Conservation (phyloP, 306 rosid species). For the Vigna unguiculata region DNA sequence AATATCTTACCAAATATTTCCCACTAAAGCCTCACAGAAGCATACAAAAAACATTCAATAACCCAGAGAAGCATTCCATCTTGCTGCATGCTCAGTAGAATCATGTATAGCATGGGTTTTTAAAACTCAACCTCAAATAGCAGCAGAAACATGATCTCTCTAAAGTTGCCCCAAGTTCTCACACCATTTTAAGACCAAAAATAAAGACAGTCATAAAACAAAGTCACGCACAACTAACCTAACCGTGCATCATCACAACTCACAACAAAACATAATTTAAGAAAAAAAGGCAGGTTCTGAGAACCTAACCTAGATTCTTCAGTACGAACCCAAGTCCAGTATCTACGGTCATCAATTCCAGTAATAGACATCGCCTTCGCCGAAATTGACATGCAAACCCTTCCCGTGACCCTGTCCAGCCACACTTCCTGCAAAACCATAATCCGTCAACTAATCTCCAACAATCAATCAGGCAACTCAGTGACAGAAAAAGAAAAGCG, state of each 20-base stretch:
- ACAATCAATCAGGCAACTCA: background rate
- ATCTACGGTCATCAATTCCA: conserved; percentile 87
- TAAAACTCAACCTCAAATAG: conserved; percentile 9
- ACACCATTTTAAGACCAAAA: background rate
- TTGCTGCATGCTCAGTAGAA: background rate
- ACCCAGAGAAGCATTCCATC: background rate
- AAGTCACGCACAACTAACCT: background rate
- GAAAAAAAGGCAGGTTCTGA: background rate
- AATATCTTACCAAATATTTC: no score
- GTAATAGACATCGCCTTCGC: conserved; percentile 82
- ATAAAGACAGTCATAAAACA: background rate
- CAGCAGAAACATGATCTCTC: background rate
- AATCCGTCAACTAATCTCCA: conserved; percentile 3
- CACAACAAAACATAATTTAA: background rate
- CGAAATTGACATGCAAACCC: conserved; percentile 70
- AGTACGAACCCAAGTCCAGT: conserved; percentile 96
- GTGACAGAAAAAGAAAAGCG: background rate
- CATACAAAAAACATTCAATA: background rate
- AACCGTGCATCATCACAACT: background rate
- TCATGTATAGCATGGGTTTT: no score
- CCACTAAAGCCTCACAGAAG: background rate
- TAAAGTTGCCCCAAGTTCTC: background rate
- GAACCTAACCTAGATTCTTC: conserved; percentile 83
- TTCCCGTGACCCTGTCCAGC: conserved; percentile 83
- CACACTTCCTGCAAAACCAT: conserved; percentile 73